These are phyloP conservation scores for Trichodelitschia bisporula DNA, from an alignment of 495 filamentous ascomycete genomes.

Conservation along the genomic window DNA sequence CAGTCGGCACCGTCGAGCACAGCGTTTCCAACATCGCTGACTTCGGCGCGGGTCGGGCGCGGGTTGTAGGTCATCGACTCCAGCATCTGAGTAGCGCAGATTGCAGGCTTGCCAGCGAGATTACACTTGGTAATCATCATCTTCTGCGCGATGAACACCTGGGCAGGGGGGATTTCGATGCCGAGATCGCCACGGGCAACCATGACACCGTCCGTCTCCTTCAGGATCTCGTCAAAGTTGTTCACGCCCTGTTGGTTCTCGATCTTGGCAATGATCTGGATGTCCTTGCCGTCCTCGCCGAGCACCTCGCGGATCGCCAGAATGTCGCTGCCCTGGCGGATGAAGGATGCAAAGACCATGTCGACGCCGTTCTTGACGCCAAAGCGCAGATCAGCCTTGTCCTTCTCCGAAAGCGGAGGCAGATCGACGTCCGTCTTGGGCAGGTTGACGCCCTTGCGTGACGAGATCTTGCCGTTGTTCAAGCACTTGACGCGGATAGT, in stretches of 20 bases:
- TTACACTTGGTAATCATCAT: conserved; percentile 99
- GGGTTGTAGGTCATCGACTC: conserved; percentile 99
- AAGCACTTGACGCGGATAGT: conserved; percentile 61
- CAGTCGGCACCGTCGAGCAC: conserved; percentile 95
- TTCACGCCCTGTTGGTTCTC: conserved; percentile 98
- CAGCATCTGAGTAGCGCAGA: conserved; percentile 81
- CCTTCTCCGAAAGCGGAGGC: conserved; percentile 94
- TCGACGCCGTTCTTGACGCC: conserved; percentile 96
- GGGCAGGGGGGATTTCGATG: conserved; percentile 93
- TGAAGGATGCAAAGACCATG: conserved; percentile 98
- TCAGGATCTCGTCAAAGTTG: conserved; percentile 95
- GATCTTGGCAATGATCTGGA: conserved; percentile 99
- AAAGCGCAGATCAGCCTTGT: conserved; percentile 75
- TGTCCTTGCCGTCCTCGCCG: conserved; percentile 77
- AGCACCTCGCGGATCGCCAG: conserved; percentile 73
- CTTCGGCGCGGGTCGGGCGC: conserved; percentile 88
- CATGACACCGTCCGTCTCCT: conserved; percentile 97
- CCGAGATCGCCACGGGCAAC: conserved; percentile 95
- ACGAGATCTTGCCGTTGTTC: conserved; percentile 96
- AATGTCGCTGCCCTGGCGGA: conserved; percentile 81
- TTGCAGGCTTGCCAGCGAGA: conserved; percentile 93
- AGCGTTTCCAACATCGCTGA: conserved; percentile 94
- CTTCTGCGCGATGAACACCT: conserved; percentile 98
- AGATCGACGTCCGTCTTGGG: conserved; percentile 97
- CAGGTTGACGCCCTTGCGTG: conserved; percentile 95